Evolutionary conservation across 2,329 filamentous ascomycete genomes (phyloP), one percentile per base, ranked within the genome.

Genomic region (Samsoniella hepiali): DNA sequence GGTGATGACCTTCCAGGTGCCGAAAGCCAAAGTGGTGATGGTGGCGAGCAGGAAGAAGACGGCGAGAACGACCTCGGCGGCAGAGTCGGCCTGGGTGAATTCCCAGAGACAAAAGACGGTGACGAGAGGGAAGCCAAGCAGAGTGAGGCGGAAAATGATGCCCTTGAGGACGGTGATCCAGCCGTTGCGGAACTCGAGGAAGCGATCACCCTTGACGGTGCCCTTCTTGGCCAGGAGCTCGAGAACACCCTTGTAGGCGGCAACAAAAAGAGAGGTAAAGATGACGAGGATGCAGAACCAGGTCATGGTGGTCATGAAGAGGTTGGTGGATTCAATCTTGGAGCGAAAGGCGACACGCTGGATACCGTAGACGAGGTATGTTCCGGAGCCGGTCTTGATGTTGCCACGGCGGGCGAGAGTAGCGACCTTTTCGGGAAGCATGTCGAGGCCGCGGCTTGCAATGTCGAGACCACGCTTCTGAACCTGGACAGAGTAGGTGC

Each of bases 101-200:
- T 98, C 93, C 94, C 94, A 97, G 68, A 97, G 83, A 75, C 91
- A 96, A 62, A 97, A 85, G 62, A 97, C 90, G 56, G 88, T 87
- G 84, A 97, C 93, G 73, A 96, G 91, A 27, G 94, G 92, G 78
- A 93, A 97, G 67, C 93, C 93, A 70, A 97, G 95, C 45, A 97
- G 83, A 49, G 93, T 87, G 71, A 96, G 83, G 67, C 94, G 90
- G 84, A 95, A 97, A 67, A 97, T 82, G 69, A 97, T 96, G 63
- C 94, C 94, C 81, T 96, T 96, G 71, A 97, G 84, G 6, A 97
- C 90, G 15, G 93, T 93, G 67, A 89, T 88, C 94, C 94, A 97
- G 69, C 92, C 93, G 71, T 95, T 94, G 67, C 94, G 89, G 85
- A 98, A 97, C 70, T 97, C 93, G 69, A 89, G 82, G 77, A 97